Evolutionary conservation across 768 basidiomycete genomes (phyloP).

Genomic region (Pisolithus orientalis): DNA sequence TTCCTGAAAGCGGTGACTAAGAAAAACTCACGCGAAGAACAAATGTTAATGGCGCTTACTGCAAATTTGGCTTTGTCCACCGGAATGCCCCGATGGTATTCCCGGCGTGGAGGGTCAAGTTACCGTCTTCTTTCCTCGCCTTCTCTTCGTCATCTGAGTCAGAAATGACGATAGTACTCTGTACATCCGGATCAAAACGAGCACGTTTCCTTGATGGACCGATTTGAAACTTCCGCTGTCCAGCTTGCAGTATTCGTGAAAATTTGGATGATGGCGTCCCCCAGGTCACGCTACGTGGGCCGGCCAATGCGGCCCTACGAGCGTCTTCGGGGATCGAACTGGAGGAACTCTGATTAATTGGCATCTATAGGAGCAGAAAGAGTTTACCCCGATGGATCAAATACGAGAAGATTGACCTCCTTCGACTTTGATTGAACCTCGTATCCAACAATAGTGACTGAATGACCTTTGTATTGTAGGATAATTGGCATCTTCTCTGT

Average conservation of each 20-base stretch:
- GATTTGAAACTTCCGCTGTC: slow-evolving; percentile 14
- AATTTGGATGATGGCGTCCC: slow-evolving; percentile 9
- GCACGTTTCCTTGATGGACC: slow-evolving; percentile 26
- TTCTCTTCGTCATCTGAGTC: slow-evolving; percentile 11
- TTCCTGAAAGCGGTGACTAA: slow-evolving; percentile 10
- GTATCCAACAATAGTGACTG: slow-evolving; percentile 81
- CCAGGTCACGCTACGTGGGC: slow-evolving; percentile 1
- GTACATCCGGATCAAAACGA: slow-evolving; percentile 23
- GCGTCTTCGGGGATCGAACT: slow-evolving; percentile 8
- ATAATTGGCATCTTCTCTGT: slow-evolving; percentile 76
- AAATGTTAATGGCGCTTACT: slow-evolving; percentile 31
- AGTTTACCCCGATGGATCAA: slow-evolving; percentile 69
- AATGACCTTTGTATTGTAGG: slow-evolving; percentile 80
- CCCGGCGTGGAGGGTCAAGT: slow-evolving; percentile 20
- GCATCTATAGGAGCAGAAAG: background rate
- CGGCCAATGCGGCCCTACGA: slow-evolving; percentile 18
- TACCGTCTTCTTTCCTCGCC: background rate
- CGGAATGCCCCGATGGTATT: slow-evolving; percentile 44
- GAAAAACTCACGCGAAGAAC: background rate
- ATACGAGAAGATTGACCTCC: slow-evolving; percentile 57
- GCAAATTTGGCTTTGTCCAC: slow-evolving; percentile 34
- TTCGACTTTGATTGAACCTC: slow-evolving; percentile 53
- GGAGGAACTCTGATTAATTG: slow-evolving; percentile 1
- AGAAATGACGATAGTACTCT: slow-evolving; percentile 15
- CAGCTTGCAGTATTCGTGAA: background rate